Conservation (phyloP, 2,329 filamentous ascomycete species). For the Proliferodiscus dingleyae region DNA sequence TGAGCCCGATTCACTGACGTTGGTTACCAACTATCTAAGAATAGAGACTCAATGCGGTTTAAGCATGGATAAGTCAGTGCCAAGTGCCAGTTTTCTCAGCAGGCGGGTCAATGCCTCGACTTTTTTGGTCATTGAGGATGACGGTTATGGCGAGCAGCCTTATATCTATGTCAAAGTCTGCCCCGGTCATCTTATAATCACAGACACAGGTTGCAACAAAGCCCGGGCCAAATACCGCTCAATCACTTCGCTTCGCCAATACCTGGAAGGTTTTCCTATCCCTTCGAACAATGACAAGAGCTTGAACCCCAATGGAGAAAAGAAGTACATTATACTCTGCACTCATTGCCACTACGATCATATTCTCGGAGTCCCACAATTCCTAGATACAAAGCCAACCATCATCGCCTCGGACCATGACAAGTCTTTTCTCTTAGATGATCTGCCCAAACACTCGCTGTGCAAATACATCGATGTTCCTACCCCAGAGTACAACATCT, state of each 20-base stretch:
- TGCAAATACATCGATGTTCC: conserved; percentile 35
- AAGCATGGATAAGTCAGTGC: conserved; percentile 1
- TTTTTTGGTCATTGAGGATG: conserved; percentile 40
- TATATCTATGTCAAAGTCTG: conserved; percentile 43
- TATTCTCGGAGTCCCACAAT: conserved; percentile 29
- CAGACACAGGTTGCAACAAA: conserved; percentile 42
- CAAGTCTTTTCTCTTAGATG: conserved; percentile 36
- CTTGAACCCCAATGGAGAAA: conserved; percentile 34
- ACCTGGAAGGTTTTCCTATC: conserved; percentile 38
- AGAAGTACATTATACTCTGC: conserved; percentile 38
- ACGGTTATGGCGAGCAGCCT: conserved; percentile 39
- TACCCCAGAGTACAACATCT: conserved; percentile 37
- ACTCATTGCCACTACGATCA: conserved; percentile 45
- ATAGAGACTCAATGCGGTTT: too few species aligned
- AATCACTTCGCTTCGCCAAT: conserved; percentile 35
- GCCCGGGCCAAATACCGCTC: conserved; percentile 26
- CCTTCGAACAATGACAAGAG: conserved; percentile 31
- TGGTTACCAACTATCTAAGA: too few species aligned
- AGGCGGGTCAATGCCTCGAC: conserved; percentile 38
- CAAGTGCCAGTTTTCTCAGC: conserved; percentile 32
- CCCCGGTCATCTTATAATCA: conserved; percentile 34
- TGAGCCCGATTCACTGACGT: too few species aligned
- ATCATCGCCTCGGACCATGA: conserved; percentile 34
- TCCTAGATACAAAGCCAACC: conserved; percentile 17
- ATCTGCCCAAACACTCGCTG: conserved; percentile 37